These are phyloP conservation scores for Apiospora kogelbergensis DNA, from an alignment of 2,329 filamentous ascomycete species.

Conservation along the genomic window DNA sequence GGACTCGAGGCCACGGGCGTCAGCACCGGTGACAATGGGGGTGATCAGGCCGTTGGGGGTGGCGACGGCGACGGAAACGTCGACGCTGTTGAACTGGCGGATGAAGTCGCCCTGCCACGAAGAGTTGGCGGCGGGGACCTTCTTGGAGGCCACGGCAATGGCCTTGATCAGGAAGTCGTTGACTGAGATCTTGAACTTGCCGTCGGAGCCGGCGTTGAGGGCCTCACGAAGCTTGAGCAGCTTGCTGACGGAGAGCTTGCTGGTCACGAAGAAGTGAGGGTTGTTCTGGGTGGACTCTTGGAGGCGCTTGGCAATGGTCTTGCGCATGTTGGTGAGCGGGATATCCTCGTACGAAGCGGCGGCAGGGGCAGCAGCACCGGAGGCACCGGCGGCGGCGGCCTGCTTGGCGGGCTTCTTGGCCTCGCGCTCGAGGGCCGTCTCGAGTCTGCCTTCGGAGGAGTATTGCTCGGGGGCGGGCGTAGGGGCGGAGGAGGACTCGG, in stretches of 20 bases:
- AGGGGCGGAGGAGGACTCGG: constrained; percentile 61
- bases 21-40: constrained; percentile 89
- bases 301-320: constrained; percentile 91
- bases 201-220: constrained; percentile 83
- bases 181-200: constrained; percentile 98
- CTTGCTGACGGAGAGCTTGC: constrained; percentile 88
- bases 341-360: constrained; percentile 78
- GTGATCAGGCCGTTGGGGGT: constrained; percentile 95
- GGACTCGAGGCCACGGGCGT: constrained; percentile 79
- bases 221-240: constrained; percentile 94
- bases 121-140: constrained; percentile 94
- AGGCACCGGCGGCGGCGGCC: constrained; percentile 61
- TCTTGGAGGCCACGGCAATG: constrained; percentile 81
- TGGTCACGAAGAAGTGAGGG: constrained; percentile 97
- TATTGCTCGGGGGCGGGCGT: constrained; percentile 63
- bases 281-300: constrained; percentile 88
- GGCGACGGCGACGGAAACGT: constrained; percentile 93
- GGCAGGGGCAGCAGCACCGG: constrained; percentile 50
- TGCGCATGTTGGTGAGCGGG: constrained; percentile 90
- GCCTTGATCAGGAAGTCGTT: constrained; percentile 99
- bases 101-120: constrained; percentile 90
- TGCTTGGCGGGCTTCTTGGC: constrained; percentile 85
- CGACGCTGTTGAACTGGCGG: constrained; percentile 88
- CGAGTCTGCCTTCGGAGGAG: constrained; percentile 72
- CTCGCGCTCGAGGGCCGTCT: constrained; percentile 82